Evolutionary conservation across 805 yeast genomes (phyloP).

Genomic region (Candida chauliodis): DNA sequence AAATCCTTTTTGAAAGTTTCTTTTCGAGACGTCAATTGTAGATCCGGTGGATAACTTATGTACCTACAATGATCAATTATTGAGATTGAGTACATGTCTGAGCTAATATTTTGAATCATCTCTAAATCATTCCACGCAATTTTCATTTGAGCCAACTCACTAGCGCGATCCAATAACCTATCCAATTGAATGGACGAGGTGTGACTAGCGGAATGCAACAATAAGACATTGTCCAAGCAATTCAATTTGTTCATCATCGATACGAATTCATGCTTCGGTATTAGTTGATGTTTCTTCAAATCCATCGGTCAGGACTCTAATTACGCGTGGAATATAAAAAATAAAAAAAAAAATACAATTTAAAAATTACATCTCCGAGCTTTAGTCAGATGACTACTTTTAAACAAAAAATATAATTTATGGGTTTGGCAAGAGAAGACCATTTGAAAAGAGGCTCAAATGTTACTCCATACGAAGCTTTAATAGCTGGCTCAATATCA

Average conservation of each 20-base stretch:
- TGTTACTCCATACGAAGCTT: conserved; percentile 50
- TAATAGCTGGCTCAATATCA: conserved; percentile 68
- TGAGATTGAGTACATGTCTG: conserved; percentile 13
- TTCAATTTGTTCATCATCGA: conserved; percentile 9
- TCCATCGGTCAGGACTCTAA: conserved; percentile 4
- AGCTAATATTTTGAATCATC: conserved; percentile 16
- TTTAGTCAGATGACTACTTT: neutral
- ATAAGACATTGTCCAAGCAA: conserved; percentile 31
- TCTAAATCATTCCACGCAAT: conserved; percentile 18
- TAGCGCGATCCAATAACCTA: conserved; percentile 19
- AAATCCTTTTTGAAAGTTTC: conserved; percentile 13
- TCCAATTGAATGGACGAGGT: conserved; percentile 23
- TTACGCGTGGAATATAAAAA: too few relatives aligned
- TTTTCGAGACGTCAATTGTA: conserved; percentile 15
- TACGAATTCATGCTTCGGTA: conserved; percentile 9
- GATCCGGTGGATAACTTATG: conserved; percentile 9
- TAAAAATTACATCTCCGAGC: too few relatives aligned
- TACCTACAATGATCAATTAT: conserved; percentile 9
- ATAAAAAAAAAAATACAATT: too few relatives aligned
- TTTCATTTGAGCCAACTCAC: conserved; percentile 15
- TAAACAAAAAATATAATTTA: neutral
- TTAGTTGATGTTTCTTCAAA: conserved; percentile 6
- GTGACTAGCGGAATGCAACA: conserved; percentile 32
- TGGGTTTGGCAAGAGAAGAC: conserved; percentile 26
- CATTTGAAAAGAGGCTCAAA: conserved; percentile 50